Evolutionary conservation across 352 stramenopile species (phyloP).

Genomic region (Phytophthora pluvialis): DNA sequence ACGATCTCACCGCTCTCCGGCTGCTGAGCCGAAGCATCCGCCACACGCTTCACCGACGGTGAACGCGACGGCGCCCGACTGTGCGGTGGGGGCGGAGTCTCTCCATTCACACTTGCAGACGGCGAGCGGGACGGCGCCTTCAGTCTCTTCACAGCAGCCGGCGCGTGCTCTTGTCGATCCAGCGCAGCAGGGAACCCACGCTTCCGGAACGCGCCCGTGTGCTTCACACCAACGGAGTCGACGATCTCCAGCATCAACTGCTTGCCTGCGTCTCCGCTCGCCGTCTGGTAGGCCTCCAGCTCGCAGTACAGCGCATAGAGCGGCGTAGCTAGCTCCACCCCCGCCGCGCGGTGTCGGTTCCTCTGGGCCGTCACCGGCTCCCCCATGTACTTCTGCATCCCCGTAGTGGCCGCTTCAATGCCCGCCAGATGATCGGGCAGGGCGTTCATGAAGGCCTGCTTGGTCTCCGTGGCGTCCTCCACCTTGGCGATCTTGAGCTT

Average conservation of each 20-base stretch:
- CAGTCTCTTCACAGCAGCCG: slow-evolving; percentile 40
- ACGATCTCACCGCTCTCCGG: slow-evolving; percentile 55
- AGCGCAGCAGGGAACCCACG: slow-evolving; percentile 44
- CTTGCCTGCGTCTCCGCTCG: slow-evolving; percentile 50
- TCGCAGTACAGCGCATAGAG: slow-evolving; percentile 80
- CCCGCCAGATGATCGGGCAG: slow-evolving; percentile 54
- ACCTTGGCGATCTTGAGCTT: slow-evolving; percentile 68
- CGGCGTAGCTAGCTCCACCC: slow-evolving; percentile 50
- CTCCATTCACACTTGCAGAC: slow-evolving; percentile 24
- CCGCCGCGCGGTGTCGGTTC: slow-evolving; percentile 51
- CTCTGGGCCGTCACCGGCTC: slow-evolving; percentile 49
- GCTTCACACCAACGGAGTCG: slow-evolving; percentile 35
- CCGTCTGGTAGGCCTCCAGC: slow-evolving; percentile 69
- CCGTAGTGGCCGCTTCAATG: slow-evolving; percentile 67
- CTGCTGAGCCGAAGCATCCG: slow-evolving; percentile 14
- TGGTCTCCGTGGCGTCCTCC: slow-evolving; percentile 56
- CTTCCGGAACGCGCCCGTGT: slow-evolving; percentile 35
- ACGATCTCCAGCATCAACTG: slow-evolving; percentile 64
- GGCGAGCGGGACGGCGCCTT: slow-evolving; percentile 51
- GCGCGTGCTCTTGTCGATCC: slow-evolving; percentile 24
- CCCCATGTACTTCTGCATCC: slow-evolving; percentile 69
- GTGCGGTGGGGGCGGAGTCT: slow-evolving; percentile 12
- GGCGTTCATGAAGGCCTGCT: slow-evolving; percentile 65
- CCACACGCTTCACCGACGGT: slow-evolving; percentile 46
- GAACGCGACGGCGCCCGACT: slow-evolving; percentile 55